Conservation (phyloP, 768 basidiomycete species). For the Kwoniella shandongensis region DNA sequence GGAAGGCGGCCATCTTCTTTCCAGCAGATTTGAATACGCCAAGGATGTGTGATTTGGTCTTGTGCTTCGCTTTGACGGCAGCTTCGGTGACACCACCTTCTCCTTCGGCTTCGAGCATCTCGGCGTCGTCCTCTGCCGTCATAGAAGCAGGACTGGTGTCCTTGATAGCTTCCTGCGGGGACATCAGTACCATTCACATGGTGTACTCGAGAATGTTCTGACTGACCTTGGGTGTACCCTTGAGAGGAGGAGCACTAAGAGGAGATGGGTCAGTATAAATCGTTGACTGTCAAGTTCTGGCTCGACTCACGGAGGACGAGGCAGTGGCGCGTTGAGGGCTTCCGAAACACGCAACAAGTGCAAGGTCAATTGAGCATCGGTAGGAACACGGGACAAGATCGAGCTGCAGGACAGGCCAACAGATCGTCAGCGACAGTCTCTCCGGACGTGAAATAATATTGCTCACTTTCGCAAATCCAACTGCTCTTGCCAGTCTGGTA, state of each 20-base stretch:
- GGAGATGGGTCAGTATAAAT: slow-evolving; percentile 20
- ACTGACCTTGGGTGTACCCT: slow-evolving; percentile 45
- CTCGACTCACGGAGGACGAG: slow-evolving; percentile 45
- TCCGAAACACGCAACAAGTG: slow-evolving; percentile 54
- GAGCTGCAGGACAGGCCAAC: slow-evolving; percentile 37
- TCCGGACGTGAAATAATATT: neutral
- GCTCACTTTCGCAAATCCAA: slow-evolving; percentile 55
- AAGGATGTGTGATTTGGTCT: slow-evolving; percentile 50
- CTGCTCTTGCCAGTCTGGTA: slow-evolving; percentile 55
- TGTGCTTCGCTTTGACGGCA: slow-evolving; percentile 46
- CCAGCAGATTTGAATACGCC: slow-evolving; percentile 48
- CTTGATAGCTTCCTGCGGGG: slow-evolving; percentile 45
- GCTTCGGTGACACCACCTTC: slow-evolving; percentile 49
- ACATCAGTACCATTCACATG: neutral
- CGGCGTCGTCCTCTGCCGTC: slow-evolving; percentile 46
- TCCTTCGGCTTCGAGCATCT: slow-evolving; percentile 47
- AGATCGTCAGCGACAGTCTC: slow-evolving; percentile 1
- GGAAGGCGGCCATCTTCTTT: slow-evolving; percentile 54
- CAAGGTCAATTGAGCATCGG: slow-evolving; percentile 54
- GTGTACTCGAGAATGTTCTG: neutral
- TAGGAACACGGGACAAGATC: slow-evolving; percentile 54
- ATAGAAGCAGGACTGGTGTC: slow-evolving; percentile 42
- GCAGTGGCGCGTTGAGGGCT: slow-evolving; percentile 42
- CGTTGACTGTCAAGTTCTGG: neutral
- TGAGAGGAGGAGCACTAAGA: slow-evolving; percentile 44